Conservation (phyloP, 208 protist species). For the Leishmania guyanensis region DNA sequence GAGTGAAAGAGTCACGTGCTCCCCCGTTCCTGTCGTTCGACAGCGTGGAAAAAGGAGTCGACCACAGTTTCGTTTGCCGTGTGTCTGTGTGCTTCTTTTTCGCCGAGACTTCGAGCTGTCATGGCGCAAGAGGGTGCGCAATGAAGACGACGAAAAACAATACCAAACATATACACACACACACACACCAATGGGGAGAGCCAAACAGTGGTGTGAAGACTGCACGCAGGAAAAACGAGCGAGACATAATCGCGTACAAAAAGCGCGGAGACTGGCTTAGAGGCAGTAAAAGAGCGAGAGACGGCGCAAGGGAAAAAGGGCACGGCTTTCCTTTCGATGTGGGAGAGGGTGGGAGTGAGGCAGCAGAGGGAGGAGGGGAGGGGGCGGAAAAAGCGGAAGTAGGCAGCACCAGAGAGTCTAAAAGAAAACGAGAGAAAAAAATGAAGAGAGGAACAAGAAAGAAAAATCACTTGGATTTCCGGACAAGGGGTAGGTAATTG, state of each 20-base stretch:
- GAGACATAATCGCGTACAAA: not conserved
- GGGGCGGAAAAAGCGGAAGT: not conserved
- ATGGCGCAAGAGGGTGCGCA: not conserved
- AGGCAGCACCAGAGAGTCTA: not conserved
- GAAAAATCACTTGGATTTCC: not conserved
- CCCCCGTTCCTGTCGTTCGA: not conserved
- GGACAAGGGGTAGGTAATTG: not conserved
- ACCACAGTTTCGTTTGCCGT: not conserved
- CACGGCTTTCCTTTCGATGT: not conserved
- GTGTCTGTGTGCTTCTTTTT: not conserved
- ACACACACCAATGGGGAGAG: not conserved
- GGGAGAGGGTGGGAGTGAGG: not conserved
- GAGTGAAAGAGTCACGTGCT: not conserved
- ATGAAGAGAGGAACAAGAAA: conserved; percentile 8
- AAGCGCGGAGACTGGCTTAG: not conserved
- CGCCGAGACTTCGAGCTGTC: not conserved
- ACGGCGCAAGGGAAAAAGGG: not conserved
- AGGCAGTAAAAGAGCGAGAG: not conserved
- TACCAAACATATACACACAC: no score
- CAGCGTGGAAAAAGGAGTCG: not conserved
- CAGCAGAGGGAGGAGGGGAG: not conserved
- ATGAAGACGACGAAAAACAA: not conserved
- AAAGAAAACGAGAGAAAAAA: not conserved
- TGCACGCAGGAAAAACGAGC: not conserved
- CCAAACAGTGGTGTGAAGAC: not conserved